Base-by-base conservation (phyloP, 345 rosid genomes). In the Euphorbia pulcherrima region DNA sequence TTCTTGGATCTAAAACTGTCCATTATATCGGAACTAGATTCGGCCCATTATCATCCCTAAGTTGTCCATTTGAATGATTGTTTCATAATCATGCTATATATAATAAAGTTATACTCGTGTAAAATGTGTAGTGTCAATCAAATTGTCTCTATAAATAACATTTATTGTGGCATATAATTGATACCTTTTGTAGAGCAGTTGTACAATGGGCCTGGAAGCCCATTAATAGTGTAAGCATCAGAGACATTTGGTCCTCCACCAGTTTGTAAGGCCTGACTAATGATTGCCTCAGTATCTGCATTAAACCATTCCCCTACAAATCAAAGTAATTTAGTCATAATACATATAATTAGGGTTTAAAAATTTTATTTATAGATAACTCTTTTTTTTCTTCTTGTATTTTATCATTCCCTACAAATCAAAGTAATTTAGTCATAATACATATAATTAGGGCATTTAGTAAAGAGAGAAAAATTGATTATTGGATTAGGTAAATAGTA, bases 191-290 rank as follows among this genome's bases (percentile, higher is more conserved):
- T 48, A 11, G 78, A 75, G 59, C 78, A 75, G 35, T 75, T 75
- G 11, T 65, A 75, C 12, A 70, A 54, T 2, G 74, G 78, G n/a
- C 78, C 78, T 8, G 71, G 68, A 53, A 75, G 68, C 29, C 78
- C 78, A 60, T 75, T 75, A 16, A 75, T 70, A 0, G 74, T 65
- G 47, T 65, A 70, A n/a, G 74, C 78, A 6, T 75, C 71, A n/a
- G 78, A 75, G 9, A 70, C 78, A 65, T 75, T 75, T 53, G 78
- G 71, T 4, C 78, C 78, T 60, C 68, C 78, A 29, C 74, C 78
- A 0, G 71, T 75, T 60, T 70, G 63, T 29, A 70, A 24, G 50
- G 74, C 74, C 29, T 70, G 78, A 4, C n/a, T 65, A 23, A 70
- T 70, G 62, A 75, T 61, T 24, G 74, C 68, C 39, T 70, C 74